These are phyloP conservation scores for Jatropha podagrica DNA, from an alignment of 441 rosid species.

Conservation along the genomic window DNA sequence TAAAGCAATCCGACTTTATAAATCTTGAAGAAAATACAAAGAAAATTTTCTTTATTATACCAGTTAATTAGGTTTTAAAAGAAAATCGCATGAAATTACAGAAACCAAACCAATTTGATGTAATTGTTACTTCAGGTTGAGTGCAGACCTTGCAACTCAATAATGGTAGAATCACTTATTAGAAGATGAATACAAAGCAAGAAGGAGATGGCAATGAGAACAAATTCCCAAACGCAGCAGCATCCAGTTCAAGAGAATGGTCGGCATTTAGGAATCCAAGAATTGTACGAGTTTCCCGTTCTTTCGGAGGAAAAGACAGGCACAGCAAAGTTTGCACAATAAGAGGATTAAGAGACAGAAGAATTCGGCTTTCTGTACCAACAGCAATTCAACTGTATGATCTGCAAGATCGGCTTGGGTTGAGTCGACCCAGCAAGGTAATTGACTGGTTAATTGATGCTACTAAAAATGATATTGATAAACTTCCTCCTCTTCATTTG, in stretches of 20 bases:
- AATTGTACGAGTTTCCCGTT: slow-evolving; percentile 72
- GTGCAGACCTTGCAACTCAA: slow-evolving; percentile 14
- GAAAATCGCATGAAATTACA: background rate
- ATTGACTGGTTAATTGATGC: slow-evolving; percentile 89
- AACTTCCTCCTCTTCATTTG: slow-evolving; percentile 83
- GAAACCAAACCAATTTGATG: background rate
- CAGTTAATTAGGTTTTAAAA: no score
- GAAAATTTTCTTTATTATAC: no score
- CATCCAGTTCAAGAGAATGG: slow-evolving; percentile 73
- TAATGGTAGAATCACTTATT: slow-evolving; percentile 24
- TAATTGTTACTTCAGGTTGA: slow-evolving; percentile 6
- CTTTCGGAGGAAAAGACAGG: slow-evolving; percentile 93
- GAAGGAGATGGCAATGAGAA: slow-evolving; percentile 43
- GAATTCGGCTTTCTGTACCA: slow-evolving; percentile 87
- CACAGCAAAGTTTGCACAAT: slow-evolving; percentile 93
- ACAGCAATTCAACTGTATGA: slow-evolving; percentile 89
- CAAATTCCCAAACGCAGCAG: slow-evolving; percentile 27
- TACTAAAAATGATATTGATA: slow-evolving; percentile 71
- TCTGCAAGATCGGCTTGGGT: slow-evolving; percentile 87
- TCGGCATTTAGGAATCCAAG: slow-evolving; percentile 85
- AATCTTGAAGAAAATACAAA: background rate
- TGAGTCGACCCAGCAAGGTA: slow-evolving; percentile 91
- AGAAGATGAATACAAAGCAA: slow-evolving; percentile 59
- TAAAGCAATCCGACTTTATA: background rate
- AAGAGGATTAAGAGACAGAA: slow-evolving; percentile 79